Evolutionary conservation across 1,139 yeast genomes (phyloP).

Genomic region (Zygosaccharomyces pseudobailii): DNA sequence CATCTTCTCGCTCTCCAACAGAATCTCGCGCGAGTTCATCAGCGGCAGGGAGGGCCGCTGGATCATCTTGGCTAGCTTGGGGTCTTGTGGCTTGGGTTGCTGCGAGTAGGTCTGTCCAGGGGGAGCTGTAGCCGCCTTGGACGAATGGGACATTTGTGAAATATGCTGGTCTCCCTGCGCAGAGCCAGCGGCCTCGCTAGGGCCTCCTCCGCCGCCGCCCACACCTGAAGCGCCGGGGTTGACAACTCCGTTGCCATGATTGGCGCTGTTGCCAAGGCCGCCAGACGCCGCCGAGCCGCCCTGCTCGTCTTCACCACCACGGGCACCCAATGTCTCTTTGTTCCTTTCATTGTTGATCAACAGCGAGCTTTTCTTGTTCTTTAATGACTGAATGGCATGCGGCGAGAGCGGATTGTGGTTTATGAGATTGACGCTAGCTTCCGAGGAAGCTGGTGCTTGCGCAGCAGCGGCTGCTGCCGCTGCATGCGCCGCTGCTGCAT

Average conservation of each 20-base stretch:
- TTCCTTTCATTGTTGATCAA: conserved; percentile 13
- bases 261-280: too few species aligned
- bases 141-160: conserved; percentile 8
- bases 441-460: conserved; percentile 1
- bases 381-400: conserved; percentile 23
- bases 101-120: conserved; percentile 7
- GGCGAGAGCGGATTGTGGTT: conserved; percentile 31
- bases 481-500: conserved; percentile 4
- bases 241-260: too few species aligned
- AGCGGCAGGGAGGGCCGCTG: conserved; percentile 22
- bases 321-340: conserved; percentile 6
- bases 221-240: not conserved
- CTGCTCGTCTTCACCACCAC: not conserved
- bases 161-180: conserved; percentile 3
- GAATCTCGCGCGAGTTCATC: conserved; percentile 23
- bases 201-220: conserved; percentile 3
- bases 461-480: conserved; percentile 3
- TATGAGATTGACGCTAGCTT: conserved; percentile 18
- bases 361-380: conserved; percentile 29
- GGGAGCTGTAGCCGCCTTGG: conserved; percentile 9
- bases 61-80: conserved; percentile 14
- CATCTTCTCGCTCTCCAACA: conserved; percentile 13
- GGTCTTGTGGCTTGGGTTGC: conserved; percentile 8
- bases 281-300: not conserved
- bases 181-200: not conserved